Percentiles rank a stretch among this genome's conserved stretches.
Conservation (phyloP, 2,329 filamentous ascomycete genomes). For the Colletotrichum liriopes region DNA sequence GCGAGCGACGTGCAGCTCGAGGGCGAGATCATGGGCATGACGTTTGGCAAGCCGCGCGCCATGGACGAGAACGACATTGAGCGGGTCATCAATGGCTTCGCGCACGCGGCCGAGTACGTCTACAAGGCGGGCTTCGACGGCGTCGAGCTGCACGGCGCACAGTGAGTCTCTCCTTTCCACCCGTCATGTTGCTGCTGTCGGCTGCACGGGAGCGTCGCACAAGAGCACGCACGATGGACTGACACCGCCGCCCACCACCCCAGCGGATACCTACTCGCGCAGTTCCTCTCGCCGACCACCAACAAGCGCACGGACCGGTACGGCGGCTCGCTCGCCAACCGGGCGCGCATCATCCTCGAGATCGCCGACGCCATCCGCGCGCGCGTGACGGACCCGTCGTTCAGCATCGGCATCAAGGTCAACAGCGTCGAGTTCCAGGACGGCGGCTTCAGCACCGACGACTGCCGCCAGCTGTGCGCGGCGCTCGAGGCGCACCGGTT, state of each 20-base stretch:
- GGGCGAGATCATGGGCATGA: conserved; percentile 61
- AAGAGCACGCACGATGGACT: too few relatives aligned
- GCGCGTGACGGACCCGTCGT: conserved; percentile 49
- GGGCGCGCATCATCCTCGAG: conserved; percentile 62
- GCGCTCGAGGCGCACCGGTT: conserved; percentile 65
- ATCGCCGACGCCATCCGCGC: conserved; percentile 58
- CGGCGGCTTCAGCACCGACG: conserved; percentile 66
- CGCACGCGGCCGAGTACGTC: conserved; percentile 69
- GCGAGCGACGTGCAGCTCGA: conserved; percentile 58
- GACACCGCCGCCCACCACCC: too few relatives aligned
- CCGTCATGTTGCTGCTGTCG: too few relatives aligned
- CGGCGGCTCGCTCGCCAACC: conserved; percentile 63
- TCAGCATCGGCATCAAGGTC: conserved; percentile 71
- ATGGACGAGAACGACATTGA: conserved; percentile 68
- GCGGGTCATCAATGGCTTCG: conserved; percentile 68
- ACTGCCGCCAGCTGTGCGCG: conserved; percentile 63
- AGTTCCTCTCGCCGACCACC: conserved; percentile 59
- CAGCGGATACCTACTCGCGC: conserved; percentile 61
- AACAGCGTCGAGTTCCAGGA: conserved; percentile 72
- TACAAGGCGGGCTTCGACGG: conserved; percentile 70
- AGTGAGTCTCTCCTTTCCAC: conserved; percentile 45
- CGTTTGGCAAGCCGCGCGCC: conserved; percentile 66
- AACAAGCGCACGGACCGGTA: conserved; percentile 64
- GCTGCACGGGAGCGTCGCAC: too few relatives aligned
- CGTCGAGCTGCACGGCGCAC: conserved; percentile 63